These are phyloP conservation scores for Avena eriantha DNA, from an alignment of 176 grass and related monocot species.

Conservation along the genomic window DNA sequence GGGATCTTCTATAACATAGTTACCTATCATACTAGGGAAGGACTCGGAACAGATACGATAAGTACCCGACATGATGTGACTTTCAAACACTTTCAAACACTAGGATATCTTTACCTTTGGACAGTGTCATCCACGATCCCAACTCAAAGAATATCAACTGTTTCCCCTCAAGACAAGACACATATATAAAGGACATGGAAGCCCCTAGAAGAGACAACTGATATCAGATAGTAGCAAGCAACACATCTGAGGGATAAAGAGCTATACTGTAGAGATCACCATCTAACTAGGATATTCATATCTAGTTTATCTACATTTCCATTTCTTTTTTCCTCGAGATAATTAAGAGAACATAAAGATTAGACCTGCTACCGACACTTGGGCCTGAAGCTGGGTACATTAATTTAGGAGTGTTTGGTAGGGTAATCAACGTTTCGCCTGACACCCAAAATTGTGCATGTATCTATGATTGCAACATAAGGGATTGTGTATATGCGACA, in stretches of 20 bases:
- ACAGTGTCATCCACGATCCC: background rate
- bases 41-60: background rate
- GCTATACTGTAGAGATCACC: background rate
- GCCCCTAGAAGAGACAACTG: background rate
- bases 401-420: no score
- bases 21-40: background rate
- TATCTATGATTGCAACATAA: no score
- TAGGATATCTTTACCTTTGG: background rate
- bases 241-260: background rate
- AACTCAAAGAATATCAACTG: background rate
- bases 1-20: background rate
- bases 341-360: background rate
- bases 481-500: no score
- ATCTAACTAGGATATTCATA: background rate
- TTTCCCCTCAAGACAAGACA: background rate
- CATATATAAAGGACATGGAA: background rate
- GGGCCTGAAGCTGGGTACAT: background rate
- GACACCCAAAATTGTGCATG: no score
- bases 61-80: background rate
- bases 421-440: no score
- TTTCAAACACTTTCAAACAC: background rate
- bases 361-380: background rate
- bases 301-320: background rate
- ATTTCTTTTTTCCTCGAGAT: background rate
- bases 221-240: background rate